These are phyloP conservation scores for Centaurea solstitialis DNA, from an alignment of 129 eudicot species.

Conservation along the genomic window DNA sequence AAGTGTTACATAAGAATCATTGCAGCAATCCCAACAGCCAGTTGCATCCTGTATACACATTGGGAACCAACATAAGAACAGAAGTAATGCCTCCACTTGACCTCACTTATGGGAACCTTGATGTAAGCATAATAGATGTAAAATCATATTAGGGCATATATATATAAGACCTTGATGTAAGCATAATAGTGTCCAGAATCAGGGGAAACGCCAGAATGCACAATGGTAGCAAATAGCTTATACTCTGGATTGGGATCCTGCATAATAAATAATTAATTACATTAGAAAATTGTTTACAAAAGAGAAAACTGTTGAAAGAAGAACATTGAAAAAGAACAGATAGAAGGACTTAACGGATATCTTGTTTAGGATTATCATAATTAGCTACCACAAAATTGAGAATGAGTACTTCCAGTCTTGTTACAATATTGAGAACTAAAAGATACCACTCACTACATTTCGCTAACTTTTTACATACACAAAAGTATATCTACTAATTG, in stretches of 20 bases:
- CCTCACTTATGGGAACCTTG: constrained; percentile 54
- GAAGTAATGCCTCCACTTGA: neutral
- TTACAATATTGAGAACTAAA: neutral
- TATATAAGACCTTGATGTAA: constrained; percentile 88
- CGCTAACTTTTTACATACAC: neutral
- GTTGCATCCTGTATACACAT: constrained; percentile 64
- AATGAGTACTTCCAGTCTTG: neutral
- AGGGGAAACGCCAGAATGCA: constrained; percentile 90
- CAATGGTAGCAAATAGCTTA: constrained; percentile 85
- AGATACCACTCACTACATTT: neutral
- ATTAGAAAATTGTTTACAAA: constrained; percentile 5
- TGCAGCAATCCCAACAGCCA: constrained; percentile 98
- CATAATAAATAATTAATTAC: constrained; percentile 12
- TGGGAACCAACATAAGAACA: constrained; percentile 16
- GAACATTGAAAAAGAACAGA: neutral
- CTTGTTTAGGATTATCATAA: neutral
- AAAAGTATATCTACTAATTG: neutral
- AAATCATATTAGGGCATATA: no score
- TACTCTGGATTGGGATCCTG: constrained; percentile 91
- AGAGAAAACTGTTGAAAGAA: neutral
- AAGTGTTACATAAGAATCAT: constrained; percentile 75
- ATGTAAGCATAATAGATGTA: constrained; percentile 93
- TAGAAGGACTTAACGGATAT: neutral
- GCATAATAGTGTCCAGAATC: constrained; percentile 99
- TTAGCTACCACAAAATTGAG: neutral